A percentile compares a stretch with the other conserved stretches of the same genome.
Conservation (phyloP, 352 stramenopile genomes). For the Phytopythium ostracodes region DNA sequence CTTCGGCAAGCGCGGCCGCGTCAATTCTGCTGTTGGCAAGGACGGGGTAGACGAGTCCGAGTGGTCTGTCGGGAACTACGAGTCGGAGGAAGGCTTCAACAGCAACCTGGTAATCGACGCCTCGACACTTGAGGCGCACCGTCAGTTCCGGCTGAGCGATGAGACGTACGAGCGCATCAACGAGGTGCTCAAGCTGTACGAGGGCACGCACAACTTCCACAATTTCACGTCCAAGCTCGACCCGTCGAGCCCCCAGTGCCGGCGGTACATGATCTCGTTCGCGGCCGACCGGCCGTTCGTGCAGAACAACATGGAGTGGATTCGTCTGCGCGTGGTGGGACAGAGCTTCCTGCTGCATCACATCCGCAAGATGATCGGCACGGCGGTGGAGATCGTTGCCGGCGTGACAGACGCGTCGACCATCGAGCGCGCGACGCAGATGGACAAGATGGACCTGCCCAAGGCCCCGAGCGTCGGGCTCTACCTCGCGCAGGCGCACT, state of each 20-base stretch:
- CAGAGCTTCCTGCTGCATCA: constrained; percentile 98
- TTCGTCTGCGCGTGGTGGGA: constrained; percentile 92
- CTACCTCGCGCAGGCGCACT: constrained; percentile 83
- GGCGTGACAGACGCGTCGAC: constrained; percentile 43
- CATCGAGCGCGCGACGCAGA: constrained; percentile 52
- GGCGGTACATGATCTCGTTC: constrained; percentile 94
- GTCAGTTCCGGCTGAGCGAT: constrained; percentile 65
- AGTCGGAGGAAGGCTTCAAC: constrained; percentile 37
- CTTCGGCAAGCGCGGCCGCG: constrained; percentile 41
- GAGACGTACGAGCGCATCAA: constrained; percentile 49
- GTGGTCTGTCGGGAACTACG: constrained; percentile 8
- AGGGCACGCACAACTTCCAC: constrained; percentile 94
- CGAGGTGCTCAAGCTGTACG: constrained; percentile 54
- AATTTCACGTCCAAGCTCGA: constrained; percentile 95
- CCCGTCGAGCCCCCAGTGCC: constrained; percentile 71
- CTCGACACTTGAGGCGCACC: constrained; percentile 60
- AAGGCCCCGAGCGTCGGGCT: constrained; percentile 85
- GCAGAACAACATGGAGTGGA: constrained; percentile 93
- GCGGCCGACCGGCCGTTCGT: constrained; percentile 68
- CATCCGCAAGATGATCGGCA: constrained; percentile 98
- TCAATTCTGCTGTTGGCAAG: background rate
- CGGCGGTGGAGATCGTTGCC: constrained; percentile 68
- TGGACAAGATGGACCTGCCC: constrained; percentile 85
- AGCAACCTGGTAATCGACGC: constrained; percentile 48
- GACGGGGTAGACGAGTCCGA: constrained; percentile 2